A percentile compares a stretch with the other conserved stretches of the same genome.
Evolutionary conservation across 1,284 basidiomycete species (phyloP).

Genomic region (Omphalotus olearius): DNA sequence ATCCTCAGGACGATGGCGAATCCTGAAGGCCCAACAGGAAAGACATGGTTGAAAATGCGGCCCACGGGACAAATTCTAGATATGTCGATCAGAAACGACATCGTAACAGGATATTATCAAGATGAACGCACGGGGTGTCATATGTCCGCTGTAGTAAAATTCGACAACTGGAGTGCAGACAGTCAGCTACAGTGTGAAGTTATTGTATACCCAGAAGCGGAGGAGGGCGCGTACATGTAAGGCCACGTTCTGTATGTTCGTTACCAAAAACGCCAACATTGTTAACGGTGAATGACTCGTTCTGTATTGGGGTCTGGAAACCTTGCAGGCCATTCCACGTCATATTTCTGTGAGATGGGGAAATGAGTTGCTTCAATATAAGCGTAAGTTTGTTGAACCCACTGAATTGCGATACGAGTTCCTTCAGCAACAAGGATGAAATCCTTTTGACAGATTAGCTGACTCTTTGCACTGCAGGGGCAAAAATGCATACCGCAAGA

Average conservation of each 20-base stretch:
- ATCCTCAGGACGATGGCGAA: constrained; percentile 36
- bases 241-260: constrained; percentile 55
- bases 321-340: constrained; percentile 61
- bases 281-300: constrained; percentile 59
- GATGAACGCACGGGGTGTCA: constrained; percentile 49
- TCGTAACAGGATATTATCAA: neutral
- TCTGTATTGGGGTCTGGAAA: constrained; percentile 57
- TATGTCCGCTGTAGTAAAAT: constrained; percentile 54
- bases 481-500: constrained; percentile 42
- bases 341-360: constrained; percentile 36
- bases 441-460: constrained; percentile 29
- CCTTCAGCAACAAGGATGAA: constrained; percentile 54
- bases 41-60: constrained; percentile 44
- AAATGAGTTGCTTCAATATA: constrained; percentile 22
- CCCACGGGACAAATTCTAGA: constrained; percentile 56
- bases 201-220: neutral
- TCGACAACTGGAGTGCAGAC: constrained; percentile 37
- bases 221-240: constrained; percentile 41
- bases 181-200: neutral
- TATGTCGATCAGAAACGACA: neutral
- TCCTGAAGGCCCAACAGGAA: constrained; percentile 49
- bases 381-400: constrained; percentile 15
- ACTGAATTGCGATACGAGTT: constrained; percentile 58
- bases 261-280: constrained; percentile 59
- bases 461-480: neutral